Base-by-base conservation (phyloP, 1,284 basidiomycete species). In the Pulchroboletus neoregius region DNA sequence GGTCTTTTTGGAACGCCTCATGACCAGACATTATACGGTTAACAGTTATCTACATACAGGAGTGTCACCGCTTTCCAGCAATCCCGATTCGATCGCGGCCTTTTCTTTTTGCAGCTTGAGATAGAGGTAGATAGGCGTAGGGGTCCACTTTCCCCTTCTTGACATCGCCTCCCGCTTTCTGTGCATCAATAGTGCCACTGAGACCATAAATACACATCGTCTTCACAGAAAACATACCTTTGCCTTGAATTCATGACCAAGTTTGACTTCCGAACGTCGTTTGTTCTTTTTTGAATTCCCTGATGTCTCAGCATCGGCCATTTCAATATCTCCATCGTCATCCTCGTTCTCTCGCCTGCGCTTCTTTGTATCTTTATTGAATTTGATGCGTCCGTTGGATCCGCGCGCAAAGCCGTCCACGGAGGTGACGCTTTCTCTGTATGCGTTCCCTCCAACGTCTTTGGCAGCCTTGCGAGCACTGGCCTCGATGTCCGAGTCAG, bases 301-400 rank as follows among this genome's bases (percentile, higher is more conserved):
- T 35, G 62, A 53, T 22, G 65, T 58, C 32, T 69, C 67, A 13
- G 68, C 73, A 49, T 80, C 81, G 7, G 66, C 82, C 82, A 89
- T 89, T 58, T 87, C 87, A 38, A 89, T 70, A 56, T 65, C 63
- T 20, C 65, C 60, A 18, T 91, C 89, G 32, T 74, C 78, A 23
- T 74, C 75, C 20, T 63, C 70, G 20, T 77, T 79, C 54, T 84
- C 84, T 44, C 85, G 76, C 50, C 93, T 70, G 48, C 88, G 79
- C 61, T 93, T 90, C 70, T 94, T 95, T 22, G 91, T 95, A 62
- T 97, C 91, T 71, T 98, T 98, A 73, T 97, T 92, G 72, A 98
- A 96, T 69, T 93, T 95, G 63, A 98, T 72, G 30, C 80, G 82
- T 15, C 96, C 96, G 50, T 83, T 83, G 2, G 83, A 75, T 28